These are phyloP conservation scores for Didymella lethalis DNA, from an alignment of 2,329 filamentous ascomycete species.

Conservation along the genomic window DNA sequence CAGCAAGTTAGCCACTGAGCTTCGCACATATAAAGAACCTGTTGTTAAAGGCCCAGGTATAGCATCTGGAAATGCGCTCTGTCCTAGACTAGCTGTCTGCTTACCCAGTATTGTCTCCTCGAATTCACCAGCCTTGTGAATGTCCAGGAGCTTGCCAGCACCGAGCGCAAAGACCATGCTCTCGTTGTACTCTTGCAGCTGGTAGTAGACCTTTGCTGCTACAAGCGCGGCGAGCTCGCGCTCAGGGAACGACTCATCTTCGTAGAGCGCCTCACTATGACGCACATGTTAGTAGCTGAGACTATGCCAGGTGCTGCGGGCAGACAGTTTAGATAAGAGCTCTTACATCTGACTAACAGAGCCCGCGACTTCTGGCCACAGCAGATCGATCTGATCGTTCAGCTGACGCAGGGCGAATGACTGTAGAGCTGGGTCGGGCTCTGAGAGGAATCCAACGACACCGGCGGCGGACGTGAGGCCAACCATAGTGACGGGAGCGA, in stretches of 20 bases:
- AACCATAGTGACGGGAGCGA: conserved; percentile 69
- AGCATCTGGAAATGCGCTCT: not conserved
- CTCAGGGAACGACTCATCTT: conserved; percentile 94
- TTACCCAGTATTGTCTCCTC: conserved; percentile 95
- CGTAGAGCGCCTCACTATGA: conserved; percentile 89
- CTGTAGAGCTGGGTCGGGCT: conserved; percentile 93
- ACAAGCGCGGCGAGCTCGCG: conserved; percentile 93
- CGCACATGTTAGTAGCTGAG: conserved; percentile 39
- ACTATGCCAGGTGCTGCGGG: conserved; percentile 1
- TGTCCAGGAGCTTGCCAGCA: conserved; percentile 92
- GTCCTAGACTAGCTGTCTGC: conserved; percentile 32
- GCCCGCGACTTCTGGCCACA: conserved; percentile 97
- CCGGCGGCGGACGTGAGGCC: conserved; percentile 93
- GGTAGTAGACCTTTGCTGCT: conserved; percentile 97
- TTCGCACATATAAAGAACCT: not conserved
- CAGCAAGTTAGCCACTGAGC: conserved; percentile 25
- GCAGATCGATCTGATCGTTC: conserved; percentile 94
- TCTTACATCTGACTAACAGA: conserved; percentile 91
- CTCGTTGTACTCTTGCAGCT: conserved; percentile 98
- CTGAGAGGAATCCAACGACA: conserved; percentile 91
- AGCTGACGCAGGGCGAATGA: conserved; percentile 94
- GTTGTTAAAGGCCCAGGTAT: not conserved
- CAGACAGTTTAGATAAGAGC: conserved; percentile 3
- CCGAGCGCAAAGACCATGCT: conserved; percentile 98
- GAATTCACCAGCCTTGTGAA: conserved; percentile 90